phyloP scores from a whole-genome alignment of 2,329 filamentous ascomycete species.

The Monosporascus sp. region DNA sequence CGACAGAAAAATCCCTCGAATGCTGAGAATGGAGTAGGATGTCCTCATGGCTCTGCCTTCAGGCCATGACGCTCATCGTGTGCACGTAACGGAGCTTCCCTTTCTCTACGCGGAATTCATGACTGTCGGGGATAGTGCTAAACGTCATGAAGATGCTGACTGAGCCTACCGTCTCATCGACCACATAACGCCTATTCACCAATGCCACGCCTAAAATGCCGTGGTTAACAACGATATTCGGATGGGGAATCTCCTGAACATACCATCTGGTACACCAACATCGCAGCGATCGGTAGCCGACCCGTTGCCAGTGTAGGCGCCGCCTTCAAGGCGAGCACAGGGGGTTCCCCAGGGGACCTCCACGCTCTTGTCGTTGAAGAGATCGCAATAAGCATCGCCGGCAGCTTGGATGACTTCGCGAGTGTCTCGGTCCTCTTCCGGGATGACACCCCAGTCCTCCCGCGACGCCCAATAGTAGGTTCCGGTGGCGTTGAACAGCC shows the following conservation, averaged over 20 bases:
- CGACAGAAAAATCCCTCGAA: too few species aligned
- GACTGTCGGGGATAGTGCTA: constrained; percentile 27
- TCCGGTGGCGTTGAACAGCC: constrained; percentile 33
- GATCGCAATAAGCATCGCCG: constrained; percentile 31
- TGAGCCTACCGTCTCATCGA: constrained; percentile 25
- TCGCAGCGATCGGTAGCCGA: constrained; percentile 25
- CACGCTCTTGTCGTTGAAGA: constrained; percentile 32
- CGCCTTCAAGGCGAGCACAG: constrained; percentile 33
- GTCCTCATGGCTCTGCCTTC: background rate
- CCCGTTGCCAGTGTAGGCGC: constrained; percentile 27
- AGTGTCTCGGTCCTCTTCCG: constrained; percentile 25
- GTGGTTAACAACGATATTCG: background rate
- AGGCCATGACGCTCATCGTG: constrained; percentile 29
- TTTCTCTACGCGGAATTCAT: constrained; percentile 29
- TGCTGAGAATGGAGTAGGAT: background rate
- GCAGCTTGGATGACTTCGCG: constrained; percentile 31
- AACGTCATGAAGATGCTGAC: constrained; percentile 28
- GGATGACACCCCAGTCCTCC: constrained; percentile 31
- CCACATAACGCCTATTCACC: constrained; percentile 24
- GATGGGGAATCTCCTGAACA: background rate
- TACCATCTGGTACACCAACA: constrained; percentile 31
- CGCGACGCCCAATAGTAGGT: constrained; percentile 29
- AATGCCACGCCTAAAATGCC: constrained; percentile 17
- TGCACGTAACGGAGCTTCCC: constrained; percentile 29
- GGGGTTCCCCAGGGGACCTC: constrained; percentile 33